Base-by-base conservation (phyloP, 768 basidiomycete species). In the Suillus luteus region DNA sequence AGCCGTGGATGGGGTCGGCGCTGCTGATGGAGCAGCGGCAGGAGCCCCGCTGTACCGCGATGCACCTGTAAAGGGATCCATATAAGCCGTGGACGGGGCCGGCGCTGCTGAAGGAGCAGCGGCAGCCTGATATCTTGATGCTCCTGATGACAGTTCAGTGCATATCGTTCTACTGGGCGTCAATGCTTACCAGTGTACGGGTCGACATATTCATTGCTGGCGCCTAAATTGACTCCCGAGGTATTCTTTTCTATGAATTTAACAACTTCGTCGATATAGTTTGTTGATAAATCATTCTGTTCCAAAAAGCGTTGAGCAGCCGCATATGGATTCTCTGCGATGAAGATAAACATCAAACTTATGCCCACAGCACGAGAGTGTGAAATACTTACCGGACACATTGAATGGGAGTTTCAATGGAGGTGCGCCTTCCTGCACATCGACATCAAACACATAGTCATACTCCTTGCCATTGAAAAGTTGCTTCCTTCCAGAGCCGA, bases 381-480 rank as follows among this genome's bases (percentile, higher is more conserved):
- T 43, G 7, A 60, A 5, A 44, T 35, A 73, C 84, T 62, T 66
- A 92, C 95, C 96, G 52, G 86, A 84, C 31, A 85, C 87, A 73
- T 99, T 98, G 75, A 93, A 99, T 0, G 96, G 96, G 24, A 99
- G 82, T 72, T 98, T 99, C 67, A 99, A 80, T 8, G 96, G 89
- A 12, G 96, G 96, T 17, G 86, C 87, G 2, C 95, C 96, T 64
- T 97, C 96, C 71, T 93, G 85, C 33, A 98, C 90, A 71, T 99
- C 97, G 41, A 99, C 96, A 71, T 97, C 96, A 71, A 99, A 98
- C n/a, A 99, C 96, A 71, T 97, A 97, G 77, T 99, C 97, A 72
- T 96, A 99, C 77, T 99, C 96, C 72, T 90, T 89, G 19, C 97
- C 97, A 69, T 95, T 77, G 71, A 91, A 90, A n/a, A 97, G 82